These are phyloP conservation scores for Cinnamomum chago DNA, from an alignment of 164 flowering plant genomes.

Conservation along the genomic window DNA sequence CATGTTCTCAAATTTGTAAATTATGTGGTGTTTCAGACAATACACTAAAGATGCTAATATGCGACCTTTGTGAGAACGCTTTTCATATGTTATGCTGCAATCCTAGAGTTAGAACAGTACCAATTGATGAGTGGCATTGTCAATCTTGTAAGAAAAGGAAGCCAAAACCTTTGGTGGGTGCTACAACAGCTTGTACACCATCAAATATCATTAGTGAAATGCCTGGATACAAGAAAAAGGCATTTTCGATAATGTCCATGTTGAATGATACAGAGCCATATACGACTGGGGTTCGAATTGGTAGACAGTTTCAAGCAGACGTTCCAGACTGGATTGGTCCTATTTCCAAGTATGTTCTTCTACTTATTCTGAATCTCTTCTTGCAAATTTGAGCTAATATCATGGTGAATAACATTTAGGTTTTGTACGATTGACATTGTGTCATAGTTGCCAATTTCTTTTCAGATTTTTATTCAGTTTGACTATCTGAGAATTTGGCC, in stretches of 20 bases:
- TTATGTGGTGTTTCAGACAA: slow-evolving; percentile 7
- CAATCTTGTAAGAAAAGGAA: slow-evolving; percentile 10
- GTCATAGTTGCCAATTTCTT: background rate
- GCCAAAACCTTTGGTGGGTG: slow-evolving; percentile 23
- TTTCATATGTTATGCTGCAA: slow-evolving; percentile 16
- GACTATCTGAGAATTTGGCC: background rate
- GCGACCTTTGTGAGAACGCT: slow-evolving; percentile 16
- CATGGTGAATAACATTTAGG: background rate
- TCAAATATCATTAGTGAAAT: slow-evolving; percentile 15
- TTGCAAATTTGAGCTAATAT: background rate
- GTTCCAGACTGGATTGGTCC: slow-evolving; percentile 84
- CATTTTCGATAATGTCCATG: slow-evolving; percentile 48
- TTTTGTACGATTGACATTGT: background rate
- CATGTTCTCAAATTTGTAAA: slow-evolving; percentile 32
- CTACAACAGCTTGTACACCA: slow-evolving; percentile 14
- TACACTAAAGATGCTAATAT: slow-evolving; percentile 14
- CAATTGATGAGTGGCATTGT: slow-evolving; percentile 16
- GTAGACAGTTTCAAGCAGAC: slow-evolving; percentile 74
- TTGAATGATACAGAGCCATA: slow-evolving; percentile 53
- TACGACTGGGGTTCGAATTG: slow-evolving; percentile 61
- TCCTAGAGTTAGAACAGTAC: slow-evolving; percentile 9
- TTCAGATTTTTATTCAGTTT: background rate
- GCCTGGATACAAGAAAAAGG: slow-evolving; percentile 16
- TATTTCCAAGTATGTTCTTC: slow-evolving; percentile 40
- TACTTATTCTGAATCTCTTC: background rate